Base-by-base conservation (phyloP, 2,329 filamentous ascomycete genomes). In the Aurifilum marmelostoma region DNA sequence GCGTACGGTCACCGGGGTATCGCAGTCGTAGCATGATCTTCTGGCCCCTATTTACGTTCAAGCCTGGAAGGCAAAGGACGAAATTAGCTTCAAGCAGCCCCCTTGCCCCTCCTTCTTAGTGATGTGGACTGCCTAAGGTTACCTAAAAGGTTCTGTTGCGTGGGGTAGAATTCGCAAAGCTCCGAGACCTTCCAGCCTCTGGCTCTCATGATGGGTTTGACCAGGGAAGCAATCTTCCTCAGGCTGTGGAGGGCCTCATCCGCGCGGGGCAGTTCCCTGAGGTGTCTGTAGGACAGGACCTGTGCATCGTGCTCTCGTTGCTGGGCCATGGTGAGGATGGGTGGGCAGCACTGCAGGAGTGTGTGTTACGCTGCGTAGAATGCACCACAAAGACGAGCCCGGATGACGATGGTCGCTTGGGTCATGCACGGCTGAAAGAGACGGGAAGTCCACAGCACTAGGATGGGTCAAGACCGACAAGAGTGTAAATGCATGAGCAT, bases 131-230 rank as follows among this genome's bases (percentile, higher is more conserved):
- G 7, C 61, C 8, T 34, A 29, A 32, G 3, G 2, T 54, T 79
- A 85, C 92, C 94, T 54, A 97, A 81, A 1, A 97, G 83, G 73
- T 91, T 92, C 41, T 83, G 80, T 74, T 96, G 86, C 16, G 88
- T 83, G 0, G 95, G 95, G 70, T 92, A 92, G 80, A 98, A 97
- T 78, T 98, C 95, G 63, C 90, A 89, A 21, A 98, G 85, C 62
- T 92, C 88, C 37, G 87, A 85, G 43, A 98, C 92, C 71, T 84
- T 90, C 92, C 94, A 98, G 67, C 85, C 85, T 58, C 92, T 88
- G 62, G 93, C 93, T 72, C 93, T 87, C 94, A 98, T 98, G 72
- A 98, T 92, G 24, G 95, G 95, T 78, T 97, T 97, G 71, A 97
- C 94, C 68, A 97, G 81, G 34, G 94, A 97, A 2, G 93, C 93